A percentile compares a stretch with the other conserved stretches of the same genome.
These are phyloP conservation scores for Coelastrella sp. DNA, from an alignment of 139 green algal genomes.

Conservation along the genomic window DNA sequence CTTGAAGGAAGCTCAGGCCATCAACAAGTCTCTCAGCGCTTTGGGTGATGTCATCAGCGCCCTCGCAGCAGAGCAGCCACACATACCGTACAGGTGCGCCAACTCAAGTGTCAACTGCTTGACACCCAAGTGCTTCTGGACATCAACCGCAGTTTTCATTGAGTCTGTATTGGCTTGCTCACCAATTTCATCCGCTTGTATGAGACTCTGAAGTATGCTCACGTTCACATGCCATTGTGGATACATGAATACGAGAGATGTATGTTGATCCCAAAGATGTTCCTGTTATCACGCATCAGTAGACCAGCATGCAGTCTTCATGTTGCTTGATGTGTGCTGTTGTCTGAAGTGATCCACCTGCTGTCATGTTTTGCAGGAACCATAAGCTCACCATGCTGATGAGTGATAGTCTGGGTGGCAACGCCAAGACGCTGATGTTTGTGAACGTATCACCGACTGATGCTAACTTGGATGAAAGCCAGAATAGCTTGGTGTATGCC, in stretches of 20 bases:
- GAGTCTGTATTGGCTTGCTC: no score
- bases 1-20: constrained; percentile 98
- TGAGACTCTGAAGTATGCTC: no score
- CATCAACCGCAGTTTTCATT: no score
- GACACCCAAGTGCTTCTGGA: no score
- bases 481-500: constrained; percentile 90
- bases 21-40: constrained; percentile 98
- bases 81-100: constrained; percentile 87
- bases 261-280: no score
- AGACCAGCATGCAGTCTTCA: no score
- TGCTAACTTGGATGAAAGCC: constrained; percentile 92
- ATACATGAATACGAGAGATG: no score
- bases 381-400: constrained; percentile 99
- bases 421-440: constrained; percentile 88
- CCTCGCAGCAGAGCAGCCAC: constrained; percentile 84
- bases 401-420: constrained; percentile 80
- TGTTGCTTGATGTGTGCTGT: no score
- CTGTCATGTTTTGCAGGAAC: constrained; percentile 74
- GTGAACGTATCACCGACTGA: constrained; percentile 85
- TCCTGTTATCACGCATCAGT: no score
- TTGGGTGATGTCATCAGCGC: constrained; percentile 97
- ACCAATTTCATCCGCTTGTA: no score
- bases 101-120: neutral
- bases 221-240: no score
- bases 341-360: no score